phyloP scores from a whole-genome alignment of 495 filamentous ascomycete species.

The Trichoderma reesei region DNA sequence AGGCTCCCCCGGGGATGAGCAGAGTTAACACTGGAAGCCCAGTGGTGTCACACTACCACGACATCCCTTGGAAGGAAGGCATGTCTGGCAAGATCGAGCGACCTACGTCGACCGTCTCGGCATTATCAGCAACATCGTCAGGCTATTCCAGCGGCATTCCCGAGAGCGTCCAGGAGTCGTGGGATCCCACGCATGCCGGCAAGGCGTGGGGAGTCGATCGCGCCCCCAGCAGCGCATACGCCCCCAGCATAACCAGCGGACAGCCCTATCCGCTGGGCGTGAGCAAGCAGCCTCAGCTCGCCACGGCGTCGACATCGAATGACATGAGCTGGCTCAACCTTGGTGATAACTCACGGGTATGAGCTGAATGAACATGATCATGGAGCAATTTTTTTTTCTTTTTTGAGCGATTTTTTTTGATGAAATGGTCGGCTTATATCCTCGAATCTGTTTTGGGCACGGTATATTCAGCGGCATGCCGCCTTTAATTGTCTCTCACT shows the following conservation, averaged over 20 bases:
- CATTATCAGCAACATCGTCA: constrained; percentile 26
- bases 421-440: constrained; percentile 7
- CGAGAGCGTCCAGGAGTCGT: constrained; percentile 41
- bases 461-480: constrained; percentile 7
- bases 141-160: constrained; percentile 51
- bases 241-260: constrained; percentile 11
- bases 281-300: constrained; percentile 33
- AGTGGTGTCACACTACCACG: constrained; percentile 44
- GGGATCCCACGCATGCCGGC: constrained; percentile 33
- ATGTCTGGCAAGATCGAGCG: constrained; percentile 56
- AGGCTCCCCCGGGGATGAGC: constrained; percentile 43
- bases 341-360: constrained; percentile 20
- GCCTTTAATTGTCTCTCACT: constrained; percentile 9
- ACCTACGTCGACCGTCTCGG: constrained; percentile 42
- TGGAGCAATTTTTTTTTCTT: not conserved
- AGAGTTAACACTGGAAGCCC: constrained; percentile 57
- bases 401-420: constrained; percentile 8
- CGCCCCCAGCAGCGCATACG: constrained; percentile 52
- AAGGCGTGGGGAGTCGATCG: constrained; percentile 38
- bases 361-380: constrained; percentile 1
- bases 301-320: constrained; percentile 27
- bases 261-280: constrained; percentile 22
- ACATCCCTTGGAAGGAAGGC: constrained; percentile 41
- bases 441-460: constrained; percentile 5
- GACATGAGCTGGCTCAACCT: constrained; percentile 79